These are phyloP conservation scores for Oemleria cerasiformis DNA, from an alignment of 306 rosid genomes.

Conservation along the genomic window DNA sequence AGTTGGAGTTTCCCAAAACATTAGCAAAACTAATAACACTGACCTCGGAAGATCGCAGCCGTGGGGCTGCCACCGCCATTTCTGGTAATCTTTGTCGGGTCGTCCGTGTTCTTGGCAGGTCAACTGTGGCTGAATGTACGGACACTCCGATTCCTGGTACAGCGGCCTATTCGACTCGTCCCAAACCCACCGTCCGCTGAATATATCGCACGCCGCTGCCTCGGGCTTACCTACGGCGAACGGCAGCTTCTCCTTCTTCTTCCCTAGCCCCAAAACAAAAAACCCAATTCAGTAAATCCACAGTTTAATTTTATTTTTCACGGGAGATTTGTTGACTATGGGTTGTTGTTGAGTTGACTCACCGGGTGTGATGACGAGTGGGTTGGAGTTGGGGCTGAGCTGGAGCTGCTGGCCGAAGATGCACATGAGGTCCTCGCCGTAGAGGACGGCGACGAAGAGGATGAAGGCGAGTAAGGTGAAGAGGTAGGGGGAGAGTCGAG, in stretches of 20 bases:
- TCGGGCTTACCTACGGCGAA: slow-evolving; percentile 54
- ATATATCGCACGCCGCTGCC: slow-evolving; percentile 67
- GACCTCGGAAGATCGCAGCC: slow-evolving; percentile 86
- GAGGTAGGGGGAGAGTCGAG: slow-evolving; percentile 72
- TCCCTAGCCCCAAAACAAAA: slow-evolving; percentile 33
- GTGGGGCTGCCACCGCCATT: slow-evolving; percentile 93
- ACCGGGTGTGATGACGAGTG: slow-evolving; percentile 39
- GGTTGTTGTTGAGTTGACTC: slow-evolving; percentile 31
- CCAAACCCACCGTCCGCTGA: slow-evolving; percentile 77
- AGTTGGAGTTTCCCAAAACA: neutral
- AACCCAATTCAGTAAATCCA: slow-evolving; percentile 22
- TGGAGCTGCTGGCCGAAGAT: slow-evolving; percentile 57
- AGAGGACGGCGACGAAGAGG: slow-evolving; percentile 66
- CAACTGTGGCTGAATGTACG: slow-evolving; percentile 92
- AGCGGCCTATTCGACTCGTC: slow-evolving; percentile 69
- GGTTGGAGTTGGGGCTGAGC: slow-evolving; percentile 32
- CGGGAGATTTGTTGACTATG: neutral
- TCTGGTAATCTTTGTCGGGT: slow-evolving; percentile 64
- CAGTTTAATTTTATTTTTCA: neutral
- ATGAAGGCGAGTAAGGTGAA: slow-evolving; percentile 66
- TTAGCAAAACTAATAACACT: neutral
- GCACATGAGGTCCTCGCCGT: slow-evolving; percentile 66
- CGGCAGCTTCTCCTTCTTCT: slow-evolving; percentile 45
- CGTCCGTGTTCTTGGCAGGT: slow-evolving; percentile 88
- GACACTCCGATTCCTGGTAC: slow-evolving; percentile 90